phyloP scores from a whole-genome alignment of 1,284 basidiomycete genomes.

The Entoloma clypeatum region DNA sequence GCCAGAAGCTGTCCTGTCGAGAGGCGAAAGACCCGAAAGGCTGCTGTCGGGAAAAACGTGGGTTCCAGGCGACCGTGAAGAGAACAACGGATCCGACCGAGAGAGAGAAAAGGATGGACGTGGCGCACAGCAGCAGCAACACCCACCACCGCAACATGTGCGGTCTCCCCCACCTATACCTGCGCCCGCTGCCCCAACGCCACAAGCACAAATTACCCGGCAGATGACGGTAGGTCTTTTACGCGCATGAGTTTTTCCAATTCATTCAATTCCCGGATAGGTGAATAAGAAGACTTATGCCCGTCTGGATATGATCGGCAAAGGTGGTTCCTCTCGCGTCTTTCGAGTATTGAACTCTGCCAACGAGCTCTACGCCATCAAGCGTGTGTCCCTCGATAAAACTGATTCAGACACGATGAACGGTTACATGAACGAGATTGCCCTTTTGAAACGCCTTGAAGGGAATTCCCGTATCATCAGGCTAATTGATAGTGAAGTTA shows the following conservation, averaged over 20 bases:
- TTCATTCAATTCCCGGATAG: constrained; percentile 28
- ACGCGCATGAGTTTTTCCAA: constrained; percentile 1
- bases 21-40: constrained; percentile 10
- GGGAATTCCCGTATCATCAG: constrained; percentile 89
- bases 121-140: constrained; percentile 24
- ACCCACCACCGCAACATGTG: constrained; percentile 24
- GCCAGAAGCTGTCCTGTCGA: constrained; percentile 9
- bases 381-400: constrained; percentile 82
- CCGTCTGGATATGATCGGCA: constrained; percentile 83
- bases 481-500: constrained; percentile 82
- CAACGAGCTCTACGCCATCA: constrained; percentile 83
- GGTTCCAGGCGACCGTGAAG: constrained; percentile 42
- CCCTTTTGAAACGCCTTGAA: constrained; percentile 78
- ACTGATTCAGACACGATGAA: constrained; percentile 82
- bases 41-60: constrained; percentile 40
- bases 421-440: constrained; percentile 95
- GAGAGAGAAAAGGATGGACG: constrained; percentile 25
- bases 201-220: constrained; percentile 28
- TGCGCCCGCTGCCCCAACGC: constrained; percentile 20
- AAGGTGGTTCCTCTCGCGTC: constrained; percentile 91
- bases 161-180: constrained; percentile 23
- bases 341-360: constrained; percentile 79
- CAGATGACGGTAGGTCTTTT: constrained; percentile 32
- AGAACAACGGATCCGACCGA: constrained; percentile 27
- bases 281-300: constrained; percentile 83